These are phyloP conservation scores for Ogataea pignaliae DNA, from an alignment of 805 yeast species.

Conservation along the genomic window DNA sequence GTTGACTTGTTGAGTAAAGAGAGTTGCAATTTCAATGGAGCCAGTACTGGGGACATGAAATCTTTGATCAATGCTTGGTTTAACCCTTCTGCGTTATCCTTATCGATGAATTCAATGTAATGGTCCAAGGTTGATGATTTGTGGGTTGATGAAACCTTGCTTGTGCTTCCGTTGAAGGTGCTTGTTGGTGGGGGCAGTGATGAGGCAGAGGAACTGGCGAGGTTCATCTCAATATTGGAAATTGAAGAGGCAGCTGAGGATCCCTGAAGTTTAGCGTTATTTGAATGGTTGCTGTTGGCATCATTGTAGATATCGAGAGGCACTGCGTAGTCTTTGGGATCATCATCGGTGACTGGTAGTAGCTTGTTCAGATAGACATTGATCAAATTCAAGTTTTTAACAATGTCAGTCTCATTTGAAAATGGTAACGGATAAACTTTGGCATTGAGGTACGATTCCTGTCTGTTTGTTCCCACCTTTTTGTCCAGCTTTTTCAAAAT, in stretches of 20 bases:
- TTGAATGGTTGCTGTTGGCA: neutral
- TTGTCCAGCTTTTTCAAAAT: conserved; percentile 89
- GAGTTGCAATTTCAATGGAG: conserved; percentile 52
- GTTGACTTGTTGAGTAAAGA: conserved; percentile 66
- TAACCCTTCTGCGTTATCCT: conserved; percentile 35
- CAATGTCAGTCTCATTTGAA: conserved; percentile 64
- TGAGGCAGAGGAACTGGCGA: conserved; percentile 12
- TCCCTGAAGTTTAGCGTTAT: conserved; percentile 5
- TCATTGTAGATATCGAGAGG: conserved; percentile 17
- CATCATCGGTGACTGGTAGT: conserved; percentile 36
- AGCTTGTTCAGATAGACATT: conserved; percentile 49
- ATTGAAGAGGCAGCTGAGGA: conserved; percentile 21
- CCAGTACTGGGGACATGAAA: conserved; percentile 41
- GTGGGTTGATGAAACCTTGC: neutral
- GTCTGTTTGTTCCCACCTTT: conserved; percentile 60
- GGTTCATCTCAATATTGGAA: conserved; percentile 19
- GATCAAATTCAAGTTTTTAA: conserved; percentile 47
- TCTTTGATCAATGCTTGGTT: conserved; percentile 38
- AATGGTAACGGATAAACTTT: conserved; percentile 73
- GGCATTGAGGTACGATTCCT: conserved; percentile 53
- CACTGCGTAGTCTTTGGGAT: conserved; percentile 8
- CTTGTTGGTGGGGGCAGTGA: conserved; percentile 24
- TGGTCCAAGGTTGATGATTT: conserved; percentile 17
- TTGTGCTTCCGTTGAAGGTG: conserved; percentile 2
- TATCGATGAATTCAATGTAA: conserved; percentile 20